A percentile compares a stretch with the other conserved stretches of the same genome.
These are phyloP conservation scores for Stylonectria norvegica DNA, from an alignment of 2,329 filamentous ascomycete species.

Conservation along the genomic window DNA sequence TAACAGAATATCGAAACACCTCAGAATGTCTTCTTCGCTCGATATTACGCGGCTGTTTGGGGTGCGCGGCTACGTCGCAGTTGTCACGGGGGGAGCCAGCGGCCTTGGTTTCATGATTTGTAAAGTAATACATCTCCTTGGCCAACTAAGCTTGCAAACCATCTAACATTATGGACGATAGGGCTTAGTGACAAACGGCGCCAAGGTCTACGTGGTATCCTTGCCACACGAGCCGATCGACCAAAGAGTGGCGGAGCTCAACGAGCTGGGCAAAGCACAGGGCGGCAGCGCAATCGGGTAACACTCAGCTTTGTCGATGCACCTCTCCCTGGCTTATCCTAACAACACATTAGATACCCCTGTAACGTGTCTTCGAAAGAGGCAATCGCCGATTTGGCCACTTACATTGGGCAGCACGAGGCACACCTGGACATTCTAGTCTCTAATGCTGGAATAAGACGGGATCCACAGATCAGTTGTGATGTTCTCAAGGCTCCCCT, in stretches of 20 bases:
- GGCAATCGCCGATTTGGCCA: conserved; percentile 34
- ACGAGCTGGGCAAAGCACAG: conserved; percentile 31
- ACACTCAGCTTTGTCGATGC: background rate
- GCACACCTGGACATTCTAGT: conserved; percentile 45
- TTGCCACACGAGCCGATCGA: conserved; percentile 40
- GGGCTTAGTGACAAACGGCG: conserved; percentile 44
- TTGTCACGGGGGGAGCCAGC: conserved; percentile 39
- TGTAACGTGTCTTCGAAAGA: conserved; percentile 41
- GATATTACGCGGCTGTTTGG: conserved; percentile 19
- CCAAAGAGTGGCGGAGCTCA: conserved; percentile 37
- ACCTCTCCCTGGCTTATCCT: conserved; percentile 3
- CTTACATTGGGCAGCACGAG: conserved; percentile 33
- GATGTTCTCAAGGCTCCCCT: conserved; percentile 42
- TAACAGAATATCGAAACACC: too few species aligned
- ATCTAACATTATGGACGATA: conserved; percentile 14
- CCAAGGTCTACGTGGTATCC: conserved; percentile 43
- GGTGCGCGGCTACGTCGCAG: conserved; percentile 32
- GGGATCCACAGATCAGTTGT: conserved; percentile 42
- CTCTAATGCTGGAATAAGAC: conserved; percentile 47
- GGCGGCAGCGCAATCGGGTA: conserved; percentile 41
- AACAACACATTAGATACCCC: conserved; percentile 21
- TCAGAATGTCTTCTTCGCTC: conserved; percentile 15
- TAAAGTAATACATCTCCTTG: too few species aligned
- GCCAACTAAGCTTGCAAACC: too few species aligned
- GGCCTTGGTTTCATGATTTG: conserved; percentile 47